A percentile compares a stretch with the other conserved stretches of the same genome.
phyloP scores from a whole-genome alignment of 1,139 yeast species.

The Pneumocystis murina region DNA sequence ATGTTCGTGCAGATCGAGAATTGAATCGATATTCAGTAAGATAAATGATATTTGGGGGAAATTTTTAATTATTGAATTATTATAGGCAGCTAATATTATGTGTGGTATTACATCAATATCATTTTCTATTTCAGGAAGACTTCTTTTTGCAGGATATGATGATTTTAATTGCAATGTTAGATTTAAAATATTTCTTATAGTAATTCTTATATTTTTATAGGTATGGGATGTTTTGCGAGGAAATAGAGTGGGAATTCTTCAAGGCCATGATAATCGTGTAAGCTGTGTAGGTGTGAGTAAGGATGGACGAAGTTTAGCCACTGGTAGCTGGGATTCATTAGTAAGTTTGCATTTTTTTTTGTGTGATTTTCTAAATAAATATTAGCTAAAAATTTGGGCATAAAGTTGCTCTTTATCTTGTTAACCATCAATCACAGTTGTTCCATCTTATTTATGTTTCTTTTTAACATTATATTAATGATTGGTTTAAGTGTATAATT shows the following conservation, averaged over 20 bases:
- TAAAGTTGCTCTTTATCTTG: neutral
- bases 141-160: constrained; percentile 61
- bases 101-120: constrained; percentile 45
- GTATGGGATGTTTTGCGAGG: constrained; percentile 67
- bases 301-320: constrained; percentile 41
- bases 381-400: constrained; percentile 10
- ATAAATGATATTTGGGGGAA: neutral
- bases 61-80: neutral
- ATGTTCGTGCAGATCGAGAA: constrained; percentile 63
- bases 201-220: constrained; percentile 21
- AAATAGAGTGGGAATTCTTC: constrained; percentile 45
- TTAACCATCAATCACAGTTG: neutral
- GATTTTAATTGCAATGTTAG: constrained; percentile 28
- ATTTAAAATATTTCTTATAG: neutral
- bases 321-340: constrained; percentile 26
- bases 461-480: neutral
- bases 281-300: constrained; percentile 53
- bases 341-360: neutral
- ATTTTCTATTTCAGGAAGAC: constrained; percentile 60
- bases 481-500: neutral
- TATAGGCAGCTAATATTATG: constrained; percentile 23
- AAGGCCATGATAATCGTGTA: constrained; percentile 46
- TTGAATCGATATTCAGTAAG: constrained; percentile 33
- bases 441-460: neutral
- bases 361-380: neutral